These are phyloP conservation scores for Tarenaya hassleriana DNA, from an alignment of 345 rosid genomes.

Conservation along the genomic window DNA sequence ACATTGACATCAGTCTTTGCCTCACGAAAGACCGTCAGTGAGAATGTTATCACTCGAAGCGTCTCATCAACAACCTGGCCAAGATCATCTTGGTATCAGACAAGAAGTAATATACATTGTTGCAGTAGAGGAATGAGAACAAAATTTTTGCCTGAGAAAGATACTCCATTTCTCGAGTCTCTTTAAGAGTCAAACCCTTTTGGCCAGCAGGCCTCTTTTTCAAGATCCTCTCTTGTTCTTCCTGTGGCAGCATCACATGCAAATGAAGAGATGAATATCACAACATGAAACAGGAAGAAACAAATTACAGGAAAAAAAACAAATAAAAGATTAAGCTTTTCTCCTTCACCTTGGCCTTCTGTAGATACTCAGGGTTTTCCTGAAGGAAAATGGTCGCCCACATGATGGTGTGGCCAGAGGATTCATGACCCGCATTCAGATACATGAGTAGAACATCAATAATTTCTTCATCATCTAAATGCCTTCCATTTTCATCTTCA, in stretches of 20 bases:
- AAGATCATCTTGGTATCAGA: constrained; percentile 1
- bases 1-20: constrained; percentile 52
- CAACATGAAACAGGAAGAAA: background rate
- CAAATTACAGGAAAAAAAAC: background rate
- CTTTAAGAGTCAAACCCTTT: constrained; percentile 52
- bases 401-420: constrained; percentile 79
- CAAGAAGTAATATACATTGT: background rate
- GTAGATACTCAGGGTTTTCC: constrained; percentile 50
- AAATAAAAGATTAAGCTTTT: background rate
- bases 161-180: constrained; percentile 67
- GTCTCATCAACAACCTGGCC: constrained; percentile 80
- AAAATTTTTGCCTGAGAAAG: constrained; percentile 48
- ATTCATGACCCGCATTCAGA: constrained; percentile 88
- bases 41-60: constrained; percentile 64
- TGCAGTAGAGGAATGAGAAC: constrained; percentile 1
- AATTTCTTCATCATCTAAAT: constrained; percentile 58
- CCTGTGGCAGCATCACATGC: constrained; percentile 28
- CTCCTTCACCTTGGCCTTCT: constrained; percentile 55
- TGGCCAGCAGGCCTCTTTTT: constrained; percentile 38
- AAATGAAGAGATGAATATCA: background rate
- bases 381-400: constrained; percentile 77
- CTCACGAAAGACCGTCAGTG: constrained; percentile 71
- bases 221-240: constrained; percentile 58
- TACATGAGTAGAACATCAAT: constrained; percentile 78
- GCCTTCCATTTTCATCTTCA: constrained; percentile 64